Conservation (phyloP, 768 basidiomycete species). For the Leccinum olivaceopallidum region DNA sequence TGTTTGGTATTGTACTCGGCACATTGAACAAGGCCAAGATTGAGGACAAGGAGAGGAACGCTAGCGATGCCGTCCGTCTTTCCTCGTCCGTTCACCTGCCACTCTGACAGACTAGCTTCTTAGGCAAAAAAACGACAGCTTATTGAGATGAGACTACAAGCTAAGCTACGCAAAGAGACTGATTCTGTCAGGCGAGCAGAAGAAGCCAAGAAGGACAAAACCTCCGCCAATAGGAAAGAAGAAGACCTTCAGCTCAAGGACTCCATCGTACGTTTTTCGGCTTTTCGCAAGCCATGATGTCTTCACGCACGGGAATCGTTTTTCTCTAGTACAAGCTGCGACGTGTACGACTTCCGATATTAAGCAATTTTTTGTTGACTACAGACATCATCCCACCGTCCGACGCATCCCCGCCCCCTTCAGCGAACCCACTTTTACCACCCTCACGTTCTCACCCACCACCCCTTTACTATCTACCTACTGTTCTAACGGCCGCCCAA, state of each 20-base stretch:
- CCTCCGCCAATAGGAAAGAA: slow-evolving; percentile 72
- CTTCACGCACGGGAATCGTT: slow-evolving; percentile 1
- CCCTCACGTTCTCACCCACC: slow-evolving; percentile 69
- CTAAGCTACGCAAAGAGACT: slow-evolving; percentile 82
- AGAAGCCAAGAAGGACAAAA: slow-evolving; percentile 85
- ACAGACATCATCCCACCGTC: slow-evolving; percentile 60
- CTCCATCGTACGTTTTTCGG: slow-evolving; percentile 59
- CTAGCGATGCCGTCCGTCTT: slow-evolving; percentile 74
- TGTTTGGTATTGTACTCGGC: slow-evolving; percentile 82
- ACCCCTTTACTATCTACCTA: slow-evolving; percentile 76
- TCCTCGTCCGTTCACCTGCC: neutral
- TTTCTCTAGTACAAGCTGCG: slow-evolving; percentile 68
- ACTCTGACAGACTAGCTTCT: slow-evolving; percentile 9
- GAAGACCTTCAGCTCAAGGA: slow-evolving; percentile 82
- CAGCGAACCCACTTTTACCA: slow-evolving; percentile 41
- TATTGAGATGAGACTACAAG: slow-evolving; percentile 83
- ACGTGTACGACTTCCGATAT: slow-evolving; percentile 64
- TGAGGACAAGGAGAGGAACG: slow-evolving; percentile 81
- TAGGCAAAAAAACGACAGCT: slow-evolving; percentile 84
- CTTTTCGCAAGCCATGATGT: neutral
- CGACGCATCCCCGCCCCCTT: slow-evolving; percentile 31
- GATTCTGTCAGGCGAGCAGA: slow-evolving; percentile 83
- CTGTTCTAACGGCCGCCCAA: slow-evolving; percentile 65
- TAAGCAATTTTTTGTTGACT: slow-evolving; percentile 75
- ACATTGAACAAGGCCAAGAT: slow-evolving; percentile 87